phyloP scores from a whole-genome alignment of 208 protist species.

The Trypanosoma avium region DNA sequence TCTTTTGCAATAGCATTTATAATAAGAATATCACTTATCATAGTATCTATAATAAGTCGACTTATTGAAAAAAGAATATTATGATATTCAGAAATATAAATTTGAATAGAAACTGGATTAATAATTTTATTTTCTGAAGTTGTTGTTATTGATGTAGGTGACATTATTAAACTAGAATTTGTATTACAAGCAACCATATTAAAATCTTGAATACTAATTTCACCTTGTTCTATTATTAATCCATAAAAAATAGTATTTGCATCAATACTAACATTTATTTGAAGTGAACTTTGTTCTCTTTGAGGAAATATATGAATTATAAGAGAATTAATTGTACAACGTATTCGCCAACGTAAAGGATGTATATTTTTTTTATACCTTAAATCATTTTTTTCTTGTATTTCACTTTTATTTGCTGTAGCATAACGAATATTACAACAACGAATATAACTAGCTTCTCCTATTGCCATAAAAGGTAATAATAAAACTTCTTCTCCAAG shows the following conservation, averaged over 20 bases:
- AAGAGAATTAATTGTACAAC: slow-evolving; percentile 1
- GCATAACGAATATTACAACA: slow-evolving; percentile 51
- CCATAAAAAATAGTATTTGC: background rate
- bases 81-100: slow-evolving; percentile 10
- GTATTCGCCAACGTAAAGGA: background rate
- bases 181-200: slow-evolving; percentile 4
- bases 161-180: background rate
- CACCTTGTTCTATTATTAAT: slow-evolving; percentile 7
- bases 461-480: slow-evolving; percentile 66
- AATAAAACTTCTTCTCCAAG: slow-evolving; percentile 46
- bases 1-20: slow-evolving; percentile 9
- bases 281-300: background rate
- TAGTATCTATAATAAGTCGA: slow-evolving; percentile 12
- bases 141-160: background rate
- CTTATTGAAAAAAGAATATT: background rate
- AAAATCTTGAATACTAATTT: slow-evolving; percentile 4
- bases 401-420: slow-evolving; percentile 28
- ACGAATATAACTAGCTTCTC: slow-evolving; percentile 74
- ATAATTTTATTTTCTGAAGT: slow-evolving; percentile 10
- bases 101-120: slow-evolving; percentile 8
- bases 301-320: background rate
- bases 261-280: slow-evolving; percentile 5
- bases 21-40: slow-evolving; percentile 5
- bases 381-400: background rate
- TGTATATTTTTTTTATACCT: background rate